Conservation (phyloP, 345 rosid genomes). For the Durio zibethinus region DNA sequence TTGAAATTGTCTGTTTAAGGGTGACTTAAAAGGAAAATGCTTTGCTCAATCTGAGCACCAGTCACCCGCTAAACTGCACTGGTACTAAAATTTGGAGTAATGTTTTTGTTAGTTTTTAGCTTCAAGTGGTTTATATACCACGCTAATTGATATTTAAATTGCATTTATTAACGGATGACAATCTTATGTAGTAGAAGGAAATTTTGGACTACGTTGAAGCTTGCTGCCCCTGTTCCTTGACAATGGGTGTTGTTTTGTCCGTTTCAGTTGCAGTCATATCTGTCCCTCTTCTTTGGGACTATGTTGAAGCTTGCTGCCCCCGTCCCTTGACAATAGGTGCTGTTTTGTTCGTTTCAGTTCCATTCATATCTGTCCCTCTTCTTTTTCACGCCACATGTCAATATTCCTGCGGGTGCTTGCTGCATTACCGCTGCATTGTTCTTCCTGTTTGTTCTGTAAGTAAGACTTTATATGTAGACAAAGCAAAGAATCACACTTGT, state of each 20-base stretch:
- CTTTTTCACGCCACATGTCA: not conserved
- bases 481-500: not conserved
- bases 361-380: not conserved
- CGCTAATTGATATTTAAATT: not conserved
- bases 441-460: not conserved
- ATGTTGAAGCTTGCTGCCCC: not conserved
- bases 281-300: not conserved
- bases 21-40: not conserved
- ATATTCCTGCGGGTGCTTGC: not conserved
- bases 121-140: not conserved
- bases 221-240: not conserved
- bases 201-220: not conserved
- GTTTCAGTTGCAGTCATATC: not conserved
- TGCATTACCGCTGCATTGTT: not conserved
- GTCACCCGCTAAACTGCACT: too few relatives aligned
- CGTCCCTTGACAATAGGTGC: not conserved
- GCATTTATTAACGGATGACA: not conserved
- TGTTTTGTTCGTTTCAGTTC: not conserved
- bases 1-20: not conserved
- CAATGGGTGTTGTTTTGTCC: not conserved
- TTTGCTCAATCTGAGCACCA: not conserved
- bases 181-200: not conserved
- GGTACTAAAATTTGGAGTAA: not conserved
- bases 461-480: not conserved
- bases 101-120: not conserved